A percentile compares a stretch with the other conserved stretches of the same genome.
These are phyloP conservation scores for Rubia balearica DNA, from an alignment of 305 asterid species.

Conservation along the genomic window DNA sequence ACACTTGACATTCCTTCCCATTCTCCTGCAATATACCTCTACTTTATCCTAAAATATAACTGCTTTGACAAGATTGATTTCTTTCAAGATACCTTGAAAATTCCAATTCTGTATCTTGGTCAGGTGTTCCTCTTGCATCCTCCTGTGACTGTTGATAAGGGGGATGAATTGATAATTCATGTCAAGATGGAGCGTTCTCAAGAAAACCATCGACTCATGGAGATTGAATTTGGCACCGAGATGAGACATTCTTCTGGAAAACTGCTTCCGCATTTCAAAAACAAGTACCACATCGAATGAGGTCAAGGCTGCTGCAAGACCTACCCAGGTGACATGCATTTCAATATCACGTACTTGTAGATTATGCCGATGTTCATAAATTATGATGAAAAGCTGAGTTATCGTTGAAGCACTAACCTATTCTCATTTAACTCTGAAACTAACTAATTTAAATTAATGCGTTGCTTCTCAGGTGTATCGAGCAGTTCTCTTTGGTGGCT, in stretches of 20 bases:
- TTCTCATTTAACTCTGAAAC: background rate
- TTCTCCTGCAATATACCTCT: background rate
- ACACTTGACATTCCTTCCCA: background rate
- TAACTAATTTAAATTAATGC: conserved; percentile 2
- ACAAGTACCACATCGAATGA: conserved; percentile 69
- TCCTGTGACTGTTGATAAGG: conserved; percentile 37
- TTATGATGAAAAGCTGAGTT: too few species aligned
- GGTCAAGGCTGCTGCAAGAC: background rate
- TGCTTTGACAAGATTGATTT: conserved; percentile 4
- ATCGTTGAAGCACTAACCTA: background rate
- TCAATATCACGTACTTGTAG: background rate
- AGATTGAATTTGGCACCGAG: conserved; percentile 56
- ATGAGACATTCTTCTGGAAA: conserved; percentile 46
- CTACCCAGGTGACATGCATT: conserved; percentile 16
- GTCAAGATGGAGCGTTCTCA: conserved; percentile 64
- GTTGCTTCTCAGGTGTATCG: conserved; percentile 9
- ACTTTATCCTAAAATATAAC: background rate
- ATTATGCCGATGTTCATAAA: background rate
- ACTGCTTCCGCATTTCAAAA: conserved; percentile 31
- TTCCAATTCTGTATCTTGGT: conserved; percentile 15
- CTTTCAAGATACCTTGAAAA: background rate
- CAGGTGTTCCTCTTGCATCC: conserved; percentile 80
- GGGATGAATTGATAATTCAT: conserved; percentile 40
- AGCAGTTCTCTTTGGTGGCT: background rate
- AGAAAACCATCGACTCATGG: conserved; percentile 83